Evolutionary conservation across 108 stramenopile species (phyloP), one percentile per base, ranked within the genome.

Genomic region (Seminavis robusta): DNA sequence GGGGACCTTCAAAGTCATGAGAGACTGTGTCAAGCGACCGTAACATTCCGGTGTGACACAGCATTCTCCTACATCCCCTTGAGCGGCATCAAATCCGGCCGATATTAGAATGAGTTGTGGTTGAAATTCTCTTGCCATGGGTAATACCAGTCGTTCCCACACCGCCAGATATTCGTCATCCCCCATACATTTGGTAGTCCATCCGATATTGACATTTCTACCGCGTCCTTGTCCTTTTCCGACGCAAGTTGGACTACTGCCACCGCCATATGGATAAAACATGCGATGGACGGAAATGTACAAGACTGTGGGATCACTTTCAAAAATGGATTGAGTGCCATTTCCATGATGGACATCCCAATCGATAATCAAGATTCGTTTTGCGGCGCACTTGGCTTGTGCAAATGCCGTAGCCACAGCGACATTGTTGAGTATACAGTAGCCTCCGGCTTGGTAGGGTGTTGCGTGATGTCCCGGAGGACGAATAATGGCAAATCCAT

Each of bases 401-500:
- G 88, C 86, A 51, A 86, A 81, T 19, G 61, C 44, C 9, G 90
- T 89, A 20, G 81, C 83, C 20, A 95, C 49, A 9, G 87, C 94
- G 10, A 88, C 88, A 57, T 94, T 92, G 59, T 95, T 95, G 28
- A 95, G 63, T 3, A 95, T 41, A 56, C 95, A 95, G 54, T 88
- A 92, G 15, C 95, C 95, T 24, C 77, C 74, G 0, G 81, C 88
- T 7, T 52, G 19, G 17, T 59, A 50, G 0, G 54, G 61, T 37
- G 79, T 80, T 0, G 95, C 95, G 45, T 95, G 95, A 72, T 95
- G 95, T 9, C 95, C 92, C 7, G 92, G 95, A 16, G 95, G 95
- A 1, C 95, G 71, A 25, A 88, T 81, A 5, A 90, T 45, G 1
- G 85, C 87, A 38, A 83, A 75, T 46, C 68, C 76, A 61, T 76